phyloP scores from a whole-genome alignment of 2,329 filamentous ascomycete species.

The Aspergillus quadrilineatus region DNA sequence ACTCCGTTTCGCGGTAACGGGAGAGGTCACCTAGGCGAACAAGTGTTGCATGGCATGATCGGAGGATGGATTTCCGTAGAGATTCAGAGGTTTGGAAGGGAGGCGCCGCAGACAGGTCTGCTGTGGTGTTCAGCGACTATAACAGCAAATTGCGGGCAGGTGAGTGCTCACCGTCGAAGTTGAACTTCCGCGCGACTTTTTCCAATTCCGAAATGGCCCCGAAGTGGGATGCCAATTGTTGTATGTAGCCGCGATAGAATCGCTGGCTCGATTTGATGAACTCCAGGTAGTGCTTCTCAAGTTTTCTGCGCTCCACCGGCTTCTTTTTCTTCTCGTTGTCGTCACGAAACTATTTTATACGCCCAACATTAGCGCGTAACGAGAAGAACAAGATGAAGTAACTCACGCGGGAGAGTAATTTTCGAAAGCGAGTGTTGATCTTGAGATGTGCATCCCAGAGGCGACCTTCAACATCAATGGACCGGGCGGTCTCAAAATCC shows the following conservation, averaged over 20 bases:
- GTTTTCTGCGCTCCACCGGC: constrained; percentile 67
- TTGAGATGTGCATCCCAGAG: constrained; percentile 78
- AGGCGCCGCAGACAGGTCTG: constrained; percentile 46
- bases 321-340: constrained; percentile 53
- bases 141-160: constrained; percentile 7
- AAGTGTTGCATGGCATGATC: constrained; percentile 77
- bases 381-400: neutral
- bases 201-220: constrained; percentile 59
- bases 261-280: constrained; percentile 86
- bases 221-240: constrained; percentile 66
- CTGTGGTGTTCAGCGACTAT: constrained; percentile 9
- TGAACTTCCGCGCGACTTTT: constrained; percentile 54
- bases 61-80: constrained; percentile 61
- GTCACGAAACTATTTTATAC: constrained; percentile 46
- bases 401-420: constrained; percentile 59
- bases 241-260: constrained; percentile 85
- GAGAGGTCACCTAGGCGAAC: constrained; percentile 87
- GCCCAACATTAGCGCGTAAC: constrained; percentile 8
- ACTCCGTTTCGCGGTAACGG: constrained; percentile 75
- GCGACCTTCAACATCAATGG: constrained; percentile 64
- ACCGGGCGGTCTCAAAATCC: constrained; percentile 53
- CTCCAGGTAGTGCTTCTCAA: constrained; percentile 75
- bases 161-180: constrained; percentile 45
- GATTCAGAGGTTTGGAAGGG: constrained; percentile 47
- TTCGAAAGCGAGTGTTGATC: constrained; percentile 77